Evolutionary conservation across 495 filamentous ascomycete species (phyloP).

Genomic region (Tuber borchii): DNA sequence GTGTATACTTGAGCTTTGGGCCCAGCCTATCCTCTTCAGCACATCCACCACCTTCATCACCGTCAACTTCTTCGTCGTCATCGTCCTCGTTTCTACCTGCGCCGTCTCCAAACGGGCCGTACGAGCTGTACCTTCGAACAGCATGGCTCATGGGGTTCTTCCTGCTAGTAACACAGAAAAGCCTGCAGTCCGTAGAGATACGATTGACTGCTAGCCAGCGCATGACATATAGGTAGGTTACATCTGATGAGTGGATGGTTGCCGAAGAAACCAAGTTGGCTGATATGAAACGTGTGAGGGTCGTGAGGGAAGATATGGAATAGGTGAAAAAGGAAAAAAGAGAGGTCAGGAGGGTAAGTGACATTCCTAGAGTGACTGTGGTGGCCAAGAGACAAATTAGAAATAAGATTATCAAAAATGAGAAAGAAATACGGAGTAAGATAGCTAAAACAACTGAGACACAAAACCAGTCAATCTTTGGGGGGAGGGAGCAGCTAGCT

Average conservation of each 20-base stretch:
- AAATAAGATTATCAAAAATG: constrained; percentile 21
- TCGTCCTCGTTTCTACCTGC: constrained; percentile 29
- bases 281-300: constrained; percentile 40
- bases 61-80: constrained; percentile 39
- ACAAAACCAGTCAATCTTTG: background rate
- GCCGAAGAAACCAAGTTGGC: constrained; percentile 42
- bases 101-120: constrained; percentile 36
- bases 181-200: constrained; percentile 40
- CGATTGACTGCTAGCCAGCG: constrained; percentile 39
- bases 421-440: background rate
- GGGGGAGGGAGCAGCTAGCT: background rate
- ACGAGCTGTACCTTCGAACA: constrained; percentile 39
- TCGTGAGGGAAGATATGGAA: constrained; percentile 36
- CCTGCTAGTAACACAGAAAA: constrained; percentile 42
- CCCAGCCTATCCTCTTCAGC: constrained; percentile 40
- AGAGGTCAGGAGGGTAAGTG: constrained; percentile 39
- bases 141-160: constrained; percentile 42
- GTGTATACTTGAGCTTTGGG: constrained; percentile 41
- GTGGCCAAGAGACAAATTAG: background rate
- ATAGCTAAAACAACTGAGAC: background rate
- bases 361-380: constrained; percentile 41
- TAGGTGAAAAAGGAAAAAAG: constrained; percentile 40
- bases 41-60: constrained; percentile 25
- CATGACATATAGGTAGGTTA: constrained; percentile 42
- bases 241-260: constrained; percentile 42